Percentiles rank a stretch among this genome's conserved stretches.
Evolutionary conservation across 352 stramenopile species (phyloP).

Genomic region (Phytopythium vexans): DNA sequence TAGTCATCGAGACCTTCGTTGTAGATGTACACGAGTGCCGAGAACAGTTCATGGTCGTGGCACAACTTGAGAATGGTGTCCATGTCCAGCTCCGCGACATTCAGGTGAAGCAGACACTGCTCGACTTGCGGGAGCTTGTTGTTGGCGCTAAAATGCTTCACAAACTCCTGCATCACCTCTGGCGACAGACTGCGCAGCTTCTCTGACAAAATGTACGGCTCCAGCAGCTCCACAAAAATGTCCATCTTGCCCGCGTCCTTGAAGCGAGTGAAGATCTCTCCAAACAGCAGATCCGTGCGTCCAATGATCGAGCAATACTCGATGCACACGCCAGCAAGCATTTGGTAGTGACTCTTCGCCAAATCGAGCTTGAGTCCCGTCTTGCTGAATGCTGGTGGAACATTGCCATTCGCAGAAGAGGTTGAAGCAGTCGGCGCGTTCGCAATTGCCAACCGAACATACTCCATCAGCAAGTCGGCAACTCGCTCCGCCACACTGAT

Average conservation of each 20-base stretch:
- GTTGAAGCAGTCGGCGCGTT: conserved; percentile 47
- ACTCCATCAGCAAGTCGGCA: conserved; percentile 88
- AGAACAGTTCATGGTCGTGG: conserved; percentile 90
- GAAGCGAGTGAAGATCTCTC: conserved; percentile 86
- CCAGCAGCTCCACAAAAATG: conserved; percentile 92
- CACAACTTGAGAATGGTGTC: conserved; percentile 93
- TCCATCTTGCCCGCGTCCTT: conserved; percentile 77
- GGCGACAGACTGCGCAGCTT: conserved; percentile 90
- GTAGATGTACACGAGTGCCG: conserved; percentile 94
- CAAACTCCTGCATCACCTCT: conserved; percentile 91
- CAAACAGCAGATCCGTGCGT: conserved; percentile 81
- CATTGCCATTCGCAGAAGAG: conserved; percentile 12
- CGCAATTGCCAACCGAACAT: conserved; percentile 83
- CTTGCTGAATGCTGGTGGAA: conserved; percentile 31
- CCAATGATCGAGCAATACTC: conserved; percentile 93
- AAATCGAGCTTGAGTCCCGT: conserved; percentile 84
- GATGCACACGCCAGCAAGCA: conserved; percentile 95
- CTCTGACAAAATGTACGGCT: conserved; percentile 94
- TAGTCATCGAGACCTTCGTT: conserved; percentile 92
- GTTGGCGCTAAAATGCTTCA: conserved; percentile 88
- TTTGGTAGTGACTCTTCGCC: conserved; percentile 94
- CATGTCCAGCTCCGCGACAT: conserved; percentile 92
- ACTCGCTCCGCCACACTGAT: conserved; percentile 89
- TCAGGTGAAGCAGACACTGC: conserved; percentile 93
- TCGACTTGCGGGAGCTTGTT: conserved; percentile 89